Evolutionary conservation across 2,329 filamentous ascomycete species (phyloP).

Genomic region (Trichoderma aggressivum): DNA sequence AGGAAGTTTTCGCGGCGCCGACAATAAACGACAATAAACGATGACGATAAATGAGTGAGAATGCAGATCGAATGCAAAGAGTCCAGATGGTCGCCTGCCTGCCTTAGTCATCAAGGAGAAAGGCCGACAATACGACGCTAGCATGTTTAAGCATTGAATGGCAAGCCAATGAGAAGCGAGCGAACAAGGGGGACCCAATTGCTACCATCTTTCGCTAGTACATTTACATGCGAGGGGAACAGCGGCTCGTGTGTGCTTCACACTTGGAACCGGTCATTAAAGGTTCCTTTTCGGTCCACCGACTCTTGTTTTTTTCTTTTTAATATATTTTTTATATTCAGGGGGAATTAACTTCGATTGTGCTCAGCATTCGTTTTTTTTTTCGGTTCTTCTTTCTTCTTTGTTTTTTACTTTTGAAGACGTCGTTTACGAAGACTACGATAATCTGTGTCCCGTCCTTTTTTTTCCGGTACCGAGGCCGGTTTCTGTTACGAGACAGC

Average conservation of each 20-base stretch:
- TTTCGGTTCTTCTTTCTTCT: not conserved
- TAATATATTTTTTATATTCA: not conserved
- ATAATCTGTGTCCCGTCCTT: not conserved
- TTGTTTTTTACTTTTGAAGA: not conserved
- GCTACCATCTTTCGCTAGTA: not conserved
- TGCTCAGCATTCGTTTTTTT: not conserved
- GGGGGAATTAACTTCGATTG: not conserved
- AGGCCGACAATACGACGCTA: conserved; percentile 7
- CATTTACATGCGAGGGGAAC: not conserved
- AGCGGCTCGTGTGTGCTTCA: not conserved
- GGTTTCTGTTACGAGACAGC: not conserved
- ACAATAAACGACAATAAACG: not conserved
- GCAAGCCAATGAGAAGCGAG: not conserved
- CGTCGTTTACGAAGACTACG: not conserved
- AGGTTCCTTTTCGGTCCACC: conserved; percentile 10
- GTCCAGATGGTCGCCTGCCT: not conserved
- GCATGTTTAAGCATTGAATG: conserved; percentile 10
- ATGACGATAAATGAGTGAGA: not conserved
- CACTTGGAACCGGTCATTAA: not conserved
- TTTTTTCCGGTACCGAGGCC: not conserved
- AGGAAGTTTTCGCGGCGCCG: not conserved
- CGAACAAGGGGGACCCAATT: not conserved
- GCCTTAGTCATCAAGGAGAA: conserved; percentile 13
- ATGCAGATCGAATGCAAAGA: not conserved
- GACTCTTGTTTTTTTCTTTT: not conserved